These are phyloP conservation scores for Mycena kentingensis DNA, from an alignment of 768 basidiomycete species.

Conservation along the genomic window DNA sequence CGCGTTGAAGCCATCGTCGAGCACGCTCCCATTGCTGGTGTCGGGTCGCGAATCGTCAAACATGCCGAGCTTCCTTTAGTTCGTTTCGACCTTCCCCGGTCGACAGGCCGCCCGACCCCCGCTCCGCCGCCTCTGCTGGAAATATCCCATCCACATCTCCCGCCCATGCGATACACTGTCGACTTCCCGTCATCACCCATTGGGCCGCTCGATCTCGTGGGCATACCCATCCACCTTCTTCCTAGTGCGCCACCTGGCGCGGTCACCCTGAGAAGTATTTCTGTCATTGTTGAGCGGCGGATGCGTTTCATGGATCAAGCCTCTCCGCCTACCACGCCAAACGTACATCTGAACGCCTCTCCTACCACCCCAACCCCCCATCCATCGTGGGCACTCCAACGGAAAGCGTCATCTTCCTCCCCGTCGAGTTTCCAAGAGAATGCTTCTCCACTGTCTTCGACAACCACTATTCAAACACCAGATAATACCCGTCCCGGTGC, in stretches of 20 bases:
- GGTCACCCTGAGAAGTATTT: constrained; percentile 64
- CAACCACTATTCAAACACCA: constrained; percentile 21
- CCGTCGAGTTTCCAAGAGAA: constrained; percentile 22
- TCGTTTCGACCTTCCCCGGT: constrained; percentile 63
- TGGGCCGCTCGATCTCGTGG: constrained; percentile 73
- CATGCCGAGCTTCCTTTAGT: constrained; percentile 73
- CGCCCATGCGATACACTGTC: constrained; percentile 61
- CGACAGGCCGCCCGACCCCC: constrained; percentile 39
- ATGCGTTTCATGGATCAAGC: constrained; percentile 48
- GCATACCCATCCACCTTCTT: constrained; percentile 63
- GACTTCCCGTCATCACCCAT: constrained; percentile 58
- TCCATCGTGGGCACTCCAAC: constrained; percentile 19
- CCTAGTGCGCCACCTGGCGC: constrained; percentile 62
- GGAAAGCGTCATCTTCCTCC: constrained; percentile 36
- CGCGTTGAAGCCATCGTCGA: constrained; percentile 78
- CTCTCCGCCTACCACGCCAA: constrained; percentile 25
- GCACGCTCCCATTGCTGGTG: constrained; percentile 62
- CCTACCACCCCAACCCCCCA: constrained; percentile 25
- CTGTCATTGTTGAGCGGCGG: constrained; percentile 69
- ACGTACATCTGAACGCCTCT: constrained; percentile 25
- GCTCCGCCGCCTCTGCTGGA: constrained; percentile 39
- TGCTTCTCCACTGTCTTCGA: constrained; percentile 19
- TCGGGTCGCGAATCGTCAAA: constrained; percentile 69
- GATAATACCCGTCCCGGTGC: constrained; percentile 5
- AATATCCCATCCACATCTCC: constrained; percentile 58